Evolutionary conservation across 768 basidiomycete genomes (phyloP), one percentile per base, ranked within the genome.

Genomic region (Rhodocollybia butyracea): DNA sequence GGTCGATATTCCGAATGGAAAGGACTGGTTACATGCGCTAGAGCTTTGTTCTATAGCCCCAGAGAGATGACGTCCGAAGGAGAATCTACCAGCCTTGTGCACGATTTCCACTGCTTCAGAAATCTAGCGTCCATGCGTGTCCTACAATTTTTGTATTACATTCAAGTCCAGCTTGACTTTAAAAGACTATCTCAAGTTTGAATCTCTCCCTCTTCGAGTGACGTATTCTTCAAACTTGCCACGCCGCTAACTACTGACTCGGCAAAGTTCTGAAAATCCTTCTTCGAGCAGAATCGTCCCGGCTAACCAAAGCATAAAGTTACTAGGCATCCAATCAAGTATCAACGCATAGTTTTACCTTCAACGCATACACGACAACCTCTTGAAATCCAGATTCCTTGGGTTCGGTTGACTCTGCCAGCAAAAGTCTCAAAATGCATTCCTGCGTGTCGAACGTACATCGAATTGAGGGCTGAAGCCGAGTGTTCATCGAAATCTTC

Each of bases 401-500:
- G 50, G 59, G 41, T 59, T 54, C 68, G 22, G 71, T 57, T 7
- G 70, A 65, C 64, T 86, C 84, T 60, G 80, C 82, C 51, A 82
- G 63, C 26, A 82, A 72, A 5, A 87, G 64, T 21, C 84, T 80
- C 32, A 87, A 66, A 8, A 80, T 73, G 47, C 74, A 75, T 56
- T 86, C 85, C 34, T 77, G 75, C 19, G 72, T 68, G 56, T 85
- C 81, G 63, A 76, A 85, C 21, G 79, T 74, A 58, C 83, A 86
- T 40, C 83, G 78, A 40, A 87, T 74, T 8, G 80, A 67, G 7
- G 82, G 72, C 41, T 72, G 72, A 48, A 89, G 63, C 22, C 79
- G 78, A 40, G 85, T 71, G 62, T 86, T 87, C 83, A 87, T 83
- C 1, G 85, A 81, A 0, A 87, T 82, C 61, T 88, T 82, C 75